These are phyloP conservation scores for Cocos nucifera DNA, from an alignment of 176 grass and related monocot species.

Conservation along the genomic window DNA sequence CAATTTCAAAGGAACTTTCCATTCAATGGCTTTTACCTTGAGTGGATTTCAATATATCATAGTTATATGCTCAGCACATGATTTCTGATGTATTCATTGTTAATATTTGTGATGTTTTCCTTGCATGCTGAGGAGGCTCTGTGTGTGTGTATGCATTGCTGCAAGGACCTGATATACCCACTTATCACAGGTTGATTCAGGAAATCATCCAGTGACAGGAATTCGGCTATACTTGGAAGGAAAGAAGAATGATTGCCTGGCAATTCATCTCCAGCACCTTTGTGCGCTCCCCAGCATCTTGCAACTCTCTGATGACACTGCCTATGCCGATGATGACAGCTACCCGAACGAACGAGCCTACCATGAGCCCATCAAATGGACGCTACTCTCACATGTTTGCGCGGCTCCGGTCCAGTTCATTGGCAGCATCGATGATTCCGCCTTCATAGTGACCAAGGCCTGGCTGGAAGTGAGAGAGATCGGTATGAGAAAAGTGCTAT, in stretches of 20 bases:
- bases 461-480: conserved; percentile 79
- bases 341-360: conserved; percentile 41
- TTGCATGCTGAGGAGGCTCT: too few relatives aligned
- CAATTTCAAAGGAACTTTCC: too few relatives aligned
- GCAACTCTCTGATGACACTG: conserved; percentile 29
- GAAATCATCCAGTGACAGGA: conserved; percentile 63
- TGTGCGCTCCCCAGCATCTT: conserved; percentile 34
- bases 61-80: too few relatives aligned
- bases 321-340: conserved; percentile 7
- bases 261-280: conserved; percentile 79
- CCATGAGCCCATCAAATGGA: conserved; percentile 49
- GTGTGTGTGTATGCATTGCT: too few relatives aligned
- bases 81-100: too few relatives aligned
- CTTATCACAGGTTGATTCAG: conserved; percentile 51
- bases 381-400: conserved; percentile 72
- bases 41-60: too few relatives aligned
- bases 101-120: too few relatives aligned
- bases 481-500: conserved; percentile 75
- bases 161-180: too few relatives aligned
- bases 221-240: conserved; percentile 82
- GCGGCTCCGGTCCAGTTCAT: conserved; percentile 69
- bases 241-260: conserved; percentile 56
- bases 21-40: too few relatives aligned
- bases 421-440: conserved; percentile 60
- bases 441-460: conserved; percentile 70